A percentile compares a stretch with the other conserved stretches of the same genome.
phyloP scores from a whole-genome alignment of 2,329 filamentous ascomycete genomes.

The Hymenoscyphus albidus region DNA sequence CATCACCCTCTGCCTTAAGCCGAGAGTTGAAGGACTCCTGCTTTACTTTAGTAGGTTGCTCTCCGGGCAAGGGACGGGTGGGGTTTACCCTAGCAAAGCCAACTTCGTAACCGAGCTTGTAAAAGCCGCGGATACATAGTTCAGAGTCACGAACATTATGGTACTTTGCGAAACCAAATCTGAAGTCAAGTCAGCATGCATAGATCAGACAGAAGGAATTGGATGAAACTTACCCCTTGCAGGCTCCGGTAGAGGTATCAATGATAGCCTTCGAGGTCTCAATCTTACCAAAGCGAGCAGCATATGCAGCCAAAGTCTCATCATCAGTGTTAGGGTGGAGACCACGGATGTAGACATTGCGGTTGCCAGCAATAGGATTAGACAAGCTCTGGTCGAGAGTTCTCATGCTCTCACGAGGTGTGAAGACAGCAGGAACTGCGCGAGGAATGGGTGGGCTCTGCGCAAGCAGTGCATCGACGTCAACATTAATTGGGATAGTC shows the following conservation, averaged over 20 bases:
- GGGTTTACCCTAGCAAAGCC: conserved; percentile 79
- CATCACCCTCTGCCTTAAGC: conserved; percentile 92
- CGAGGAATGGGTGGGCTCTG: conserved; percentile 80
- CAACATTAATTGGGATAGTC: conserved; percentile 32
- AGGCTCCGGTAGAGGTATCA: conserved; percentile 85
- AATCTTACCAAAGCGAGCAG: conserved; percentile 84
- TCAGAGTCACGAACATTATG: conserved; percentile 83
- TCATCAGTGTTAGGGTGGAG: conserved; percentile 94
- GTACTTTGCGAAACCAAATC: conserved; percentile 97
- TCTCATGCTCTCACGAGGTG: conserved; percentile 79
- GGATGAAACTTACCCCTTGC: conserved; percentile 73
- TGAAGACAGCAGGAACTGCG: conserved; percentile 86
- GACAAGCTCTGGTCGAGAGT: conserved; percentile 91
- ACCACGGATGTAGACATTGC: conserved; percentile 97
- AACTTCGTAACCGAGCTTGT: conserved; percentile 91
- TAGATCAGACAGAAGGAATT: background rate
- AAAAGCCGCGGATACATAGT: conserved; percentile 93
- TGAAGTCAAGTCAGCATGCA: conserved; percentile 38
- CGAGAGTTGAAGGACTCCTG: conserved; percentile 98
- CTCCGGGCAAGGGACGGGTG: background rate
- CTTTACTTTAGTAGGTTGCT: conserved; percentile 24
- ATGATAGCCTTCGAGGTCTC: conserved; percentile 99
- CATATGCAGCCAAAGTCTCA: conserved; percentile 77
- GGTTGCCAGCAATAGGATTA: conserved; percentile 86
- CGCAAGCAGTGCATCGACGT: conserved; percentile 61